Base-by-base conservation (phyloP, 805 yeast genomes). In the Nakazawaea wyomingensis region DNA sequence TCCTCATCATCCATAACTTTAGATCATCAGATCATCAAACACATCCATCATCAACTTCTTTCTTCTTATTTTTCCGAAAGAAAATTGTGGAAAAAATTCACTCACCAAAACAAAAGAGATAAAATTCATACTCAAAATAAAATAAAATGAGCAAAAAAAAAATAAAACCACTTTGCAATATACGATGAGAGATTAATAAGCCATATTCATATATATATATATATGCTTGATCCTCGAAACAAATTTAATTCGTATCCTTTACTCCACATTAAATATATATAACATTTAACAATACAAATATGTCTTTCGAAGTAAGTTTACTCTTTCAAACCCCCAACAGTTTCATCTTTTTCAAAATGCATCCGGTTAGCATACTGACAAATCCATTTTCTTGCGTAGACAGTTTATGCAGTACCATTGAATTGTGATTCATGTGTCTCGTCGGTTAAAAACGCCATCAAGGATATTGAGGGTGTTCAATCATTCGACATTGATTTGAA, bases 331-430 rank as follows among this genome's bases (percentile, higher is more conserved):
- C n/a, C n/a, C n/a, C n/a, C n/a, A n/a, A n/a, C n/a, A n/a, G n/a
- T n/a, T n/a, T n/a, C n/a, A n/a, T n/a, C n/a, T n/a, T n/a, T n/a
- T n/a, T n/a, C n/a, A n/a, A n/a, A n/a, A n/a, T n/a, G n/a, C n/a
- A n/a, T n/a, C n/a, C n/a, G n/a, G n/a, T n/a, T n/a, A n/a, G n/a
- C n/a, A n/a, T n/a, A n/a, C n/a, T n/a, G n/a, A n/a, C n/a, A n/a
- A n/a, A n/a, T n/a, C n/a, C n/a, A n/a, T n/a, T n/a, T n/a, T n/a
- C n/a, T n/a, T n/a, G n/a, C n/a, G 22, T 17, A 84, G 67, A 78
- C 91, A 4, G 87, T 85, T 6, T 89, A 85, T 61, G 90, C 93
- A 10, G 93, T 89, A 42, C 89, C 93, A 5, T 68, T 91, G 75
- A 81, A 82, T 48, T 91, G 97, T 57, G 67, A 80, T 26, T 65